A percentile compares a stretch with the other conserved stretches of the same genome.
Conservation (phyloP, 768 basidiomycete genomes). For the Pluteus cervinus region DNA sequence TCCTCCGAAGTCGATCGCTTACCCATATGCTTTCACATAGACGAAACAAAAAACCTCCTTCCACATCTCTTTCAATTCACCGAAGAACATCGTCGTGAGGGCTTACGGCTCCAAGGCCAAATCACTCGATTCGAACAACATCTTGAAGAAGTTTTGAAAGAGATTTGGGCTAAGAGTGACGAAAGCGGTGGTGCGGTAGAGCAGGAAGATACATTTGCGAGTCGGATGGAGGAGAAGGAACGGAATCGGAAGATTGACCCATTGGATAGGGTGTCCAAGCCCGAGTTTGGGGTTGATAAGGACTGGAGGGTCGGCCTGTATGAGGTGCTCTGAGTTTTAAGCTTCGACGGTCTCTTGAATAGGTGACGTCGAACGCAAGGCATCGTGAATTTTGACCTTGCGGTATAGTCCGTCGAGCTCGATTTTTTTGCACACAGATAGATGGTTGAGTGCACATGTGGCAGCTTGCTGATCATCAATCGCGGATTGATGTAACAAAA, state of each 20-base stretch:
- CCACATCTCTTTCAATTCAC: slow-evolving; percentile 75
- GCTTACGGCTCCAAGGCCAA: slow-evolving; percentile 54
- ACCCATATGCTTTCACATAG: slow-evolving; percentile 30
- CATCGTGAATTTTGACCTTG: no score
- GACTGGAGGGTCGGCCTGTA: slow-evolving; percentile 42
- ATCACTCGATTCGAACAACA: slow-evolving; percentile 52
- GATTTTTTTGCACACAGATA: no score
- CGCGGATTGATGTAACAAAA: no score
- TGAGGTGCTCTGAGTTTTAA: slow-evolving; percentile 22
- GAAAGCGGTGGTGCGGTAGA: slow-evolving; percentile 21
- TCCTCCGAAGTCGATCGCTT: slow-evolving; percentile 1
- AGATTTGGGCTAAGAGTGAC: slow-evolving; percentile 53
- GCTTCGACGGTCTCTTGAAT: no score
- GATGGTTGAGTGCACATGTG: no score
- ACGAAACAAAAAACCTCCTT: slow-evolving; percentile 59
- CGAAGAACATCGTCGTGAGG: slow-evolving; percentile 62
- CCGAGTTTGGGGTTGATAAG: slow-evolving; percentile 29
- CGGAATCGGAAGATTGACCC: slow-evolving; percentile 42
- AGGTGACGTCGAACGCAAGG: no score
- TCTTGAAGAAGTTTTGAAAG: slow-evolving; percentile 49
- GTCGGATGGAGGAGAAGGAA: slow-evolving; percentile 49
- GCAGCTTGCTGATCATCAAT: no score
- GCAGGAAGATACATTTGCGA: slow-evolving; percentile 39
- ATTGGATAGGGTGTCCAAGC: slow-evolving; percentile 47
- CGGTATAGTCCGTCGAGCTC: no score